Conservation (phyloP, 768 basidiomycete species). For the Xerocomus brunneocitrinus region DNA sequence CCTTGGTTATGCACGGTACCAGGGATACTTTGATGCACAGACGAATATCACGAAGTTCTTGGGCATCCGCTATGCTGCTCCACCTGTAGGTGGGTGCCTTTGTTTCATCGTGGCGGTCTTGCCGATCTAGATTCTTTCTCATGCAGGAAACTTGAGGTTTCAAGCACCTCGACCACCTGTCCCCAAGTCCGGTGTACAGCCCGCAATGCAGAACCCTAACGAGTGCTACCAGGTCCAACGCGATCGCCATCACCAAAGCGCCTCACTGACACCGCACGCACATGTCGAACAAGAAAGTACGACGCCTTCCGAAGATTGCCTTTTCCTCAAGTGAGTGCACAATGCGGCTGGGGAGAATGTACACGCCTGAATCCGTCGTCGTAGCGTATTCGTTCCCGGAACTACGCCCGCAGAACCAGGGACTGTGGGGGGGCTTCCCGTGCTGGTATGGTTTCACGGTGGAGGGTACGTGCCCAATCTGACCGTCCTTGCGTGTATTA, state of each 20-base stretch:
- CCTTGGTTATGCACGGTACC: conserved; percentile 30
- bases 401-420: not conserved
- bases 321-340: conserved; percentile 20
- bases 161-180: conserved; percentile 27
- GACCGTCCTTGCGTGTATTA: no score
- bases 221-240: conserved; percentile 19
- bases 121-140: not conserved
- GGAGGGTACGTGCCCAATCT: conserved; percentile 23
- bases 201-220: conserved; percentile 23
- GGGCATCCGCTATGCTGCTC: conserved; percentile 43
- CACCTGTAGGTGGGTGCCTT: conserved; percentile 37
- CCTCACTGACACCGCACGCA: conserved; percentile 1
- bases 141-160: conserved; percentile 23
- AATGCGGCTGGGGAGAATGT: no score
- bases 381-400: conserved; percentile 15
- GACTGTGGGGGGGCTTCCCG: conserved; percentile 19
- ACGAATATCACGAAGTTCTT: conserved; percentile 23
- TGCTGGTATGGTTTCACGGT: conserved; percentile 36
- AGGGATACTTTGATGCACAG: conserved; percentile 20
- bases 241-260: conserved; percentile 5
- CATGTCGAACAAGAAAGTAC: conserved; percentile 2
- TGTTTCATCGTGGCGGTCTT: not conserved
- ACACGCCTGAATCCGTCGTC: not conserved
- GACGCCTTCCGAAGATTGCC: conserved; percentile 30
- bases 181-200: conserved; percentile 15